These are phyloP conservation scores for Chytridium lagenaria DNA, from an alignment of 371 early-diverging fungal genomes.

Conservation along the genomic window DNA sequence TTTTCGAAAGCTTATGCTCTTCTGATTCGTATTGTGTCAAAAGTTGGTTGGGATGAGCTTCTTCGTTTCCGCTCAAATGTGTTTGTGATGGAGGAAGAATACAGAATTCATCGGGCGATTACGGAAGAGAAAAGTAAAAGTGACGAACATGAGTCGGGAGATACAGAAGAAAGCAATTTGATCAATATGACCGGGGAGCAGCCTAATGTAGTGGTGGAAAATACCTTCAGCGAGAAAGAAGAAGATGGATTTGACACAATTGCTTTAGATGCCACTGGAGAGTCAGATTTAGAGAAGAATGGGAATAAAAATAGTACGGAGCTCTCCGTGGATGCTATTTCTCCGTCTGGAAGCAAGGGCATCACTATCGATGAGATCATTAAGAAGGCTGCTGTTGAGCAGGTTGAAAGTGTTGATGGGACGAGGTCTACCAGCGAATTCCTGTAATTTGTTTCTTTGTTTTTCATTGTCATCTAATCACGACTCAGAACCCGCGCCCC, in stretches of 20 bases:
- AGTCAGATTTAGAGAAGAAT: background rate
- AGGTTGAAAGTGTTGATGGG: slow-evolving; percentile 33
- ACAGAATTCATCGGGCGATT: slow-evolving; percentile 66
- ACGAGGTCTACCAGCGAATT: slow-evolving; percentile 20
- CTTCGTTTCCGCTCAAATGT: slow-evolving; percentile 76
- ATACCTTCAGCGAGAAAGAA: slow-evolving; percentile 13
- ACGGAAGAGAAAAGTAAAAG: slow-evolving; percentile 48
- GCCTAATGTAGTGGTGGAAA: slow-evolving; percentile 29
- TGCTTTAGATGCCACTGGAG: slow-evolving; percentile 4
- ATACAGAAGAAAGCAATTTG: slow-evolving; percentile 19
- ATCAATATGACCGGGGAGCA: slow-evolving; percentile 40
- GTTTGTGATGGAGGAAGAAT: slow-evolving; percentile 99
- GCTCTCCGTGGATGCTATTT: background rate
- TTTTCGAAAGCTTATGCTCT: slow-evolving; percentile 86
- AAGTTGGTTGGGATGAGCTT: slow-evolving; percentile 95
- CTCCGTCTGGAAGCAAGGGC: slow-evolving; percentile 27
- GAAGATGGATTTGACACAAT: slow-evolving; percentile 27
- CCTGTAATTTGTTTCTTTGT: background rate
- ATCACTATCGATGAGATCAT: slow-evolving; percentile 54
- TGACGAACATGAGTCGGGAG: slow-evolving; percentile 52
- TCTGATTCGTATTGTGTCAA: slow-evolving; percentile 76
- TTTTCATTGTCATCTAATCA: background rate
- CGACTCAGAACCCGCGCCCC: slow-evolving; percentile 42
- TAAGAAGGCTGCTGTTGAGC: slow-evolving; percentile 44
- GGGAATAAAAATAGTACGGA: too few relatives aligned